Evolutionary conservation across 768 basidiomycete species (phyloP), one percentile per base, ranked within the genome.

Genomic region (Phlegmacium glaucopus): DNA sequence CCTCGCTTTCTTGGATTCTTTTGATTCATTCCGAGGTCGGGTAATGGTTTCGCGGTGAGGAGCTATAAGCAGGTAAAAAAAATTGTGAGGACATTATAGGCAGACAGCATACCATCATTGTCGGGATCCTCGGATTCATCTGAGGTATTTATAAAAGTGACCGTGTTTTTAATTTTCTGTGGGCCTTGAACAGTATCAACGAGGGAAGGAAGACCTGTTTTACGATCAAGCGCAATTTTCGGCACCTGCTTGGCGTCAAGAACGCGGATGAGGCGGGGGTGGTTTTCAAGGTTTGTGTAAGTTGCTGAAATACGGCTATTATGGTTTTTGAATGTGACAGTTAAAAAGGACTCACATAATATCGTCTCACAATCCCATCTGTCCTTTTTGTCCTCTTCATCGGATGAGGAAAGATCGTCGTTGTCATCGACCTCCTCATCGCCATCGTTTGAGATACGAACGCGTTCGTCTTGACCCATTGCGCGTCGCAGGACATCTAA

Each of bases 301-400:
- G 94, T 97, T 8, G 88, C 95, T 96, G 26, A 42, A 37, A n/a
- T 53, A 55, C 51, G 49, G 49, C 39, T 53, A 43, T 13, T 16
- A 44, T 22, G 12, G 12, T 2, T 22, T 1, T 44, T 34, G n/a
- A 39, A 22, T 32, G 3, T 18, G 13, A 43, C 3, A 25, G 22
- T 42, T 26, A 16, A 22, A 10, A 15, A 37, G 42, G 10, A 76
- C 89, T 64, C 64, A 95, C 95, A 85, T 2, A 99, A 72, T 32
- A 99, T 88, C 1, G 93, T 96, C 65, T 99, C 94, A 51, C 90
- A 94, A 62, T 99, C 96, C 96, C 96, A 99, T 38, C 82, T 70
- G 53, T 87, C 85, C 54, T 86, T 82, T 45, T 82, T 79, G 55
- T 82, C 78, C 40, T 78, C 76, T 34, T 78, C 74, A 1, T 76